These are phyloP conservation scores for Stygiomarasmius scandens DNA, from an alignment of 1,284 basidiomycete species.

Conservation along the genomic window DNA sequence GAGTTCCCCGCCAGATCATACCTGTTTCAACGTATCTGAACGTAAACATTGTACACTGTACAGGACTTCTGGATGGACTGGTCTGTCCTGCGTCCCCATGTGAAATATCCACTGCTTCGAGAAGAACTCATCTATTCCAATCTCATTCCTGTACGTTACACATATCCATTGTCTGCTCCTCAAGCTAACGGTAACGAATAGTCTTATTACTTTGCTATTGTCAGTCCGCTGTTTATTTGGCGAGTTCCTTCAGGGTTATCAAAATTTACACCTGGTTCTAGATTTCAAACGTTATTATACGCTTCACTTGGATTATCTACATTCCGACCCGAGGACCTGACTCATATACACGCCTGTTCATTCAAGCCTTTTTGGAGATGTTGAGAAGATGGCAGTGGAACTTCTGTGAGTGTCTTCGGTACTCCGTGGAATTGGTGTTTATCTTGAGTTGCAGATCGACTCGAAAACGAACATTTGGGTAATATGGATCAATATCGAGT, in stretches of 20 bases:
- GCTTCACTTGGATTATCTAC: slow-evolving; percentile 86
- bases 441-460: slow-evolving; percentile 51
- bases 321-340: slow-evolving; percentile 58
- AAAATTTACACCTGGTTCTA: slow-evolving; percentile 26
- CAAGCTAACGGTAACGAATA: slow-evolving; percentile 27
- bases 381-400: slow-evolving; percentile 90
- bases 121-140: slow-evolving; percentile 74
- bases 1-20: slow-evolving; percentile 25
- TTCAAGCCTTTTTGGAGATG: slow-evolving; percentile 77
- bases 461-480: slow-evolving; percentile 88
- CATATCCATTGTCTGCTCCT: slow-evolving; percentile 4
- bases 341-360: slow-evolving; percentile 64
- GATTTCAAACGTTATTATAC: slow-evolving; percentile 73
- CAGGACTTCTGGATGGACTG: slow-evolving; percentile 85
- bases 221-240: slow-evolving; percentile 32
- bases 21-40: background rate
- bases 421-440: background rate
- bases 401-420: slow-evolving; percentile 63
- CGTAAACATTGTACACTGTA: slow-evolving; percentile 1
- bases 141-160: slow-evolving; percentile 55
- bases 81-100: slow-evolving; percentile 70
- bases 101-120: slow-evolving; percentile 69
- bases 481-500: slow-evolving; percentile 87
- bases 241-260: too few species aligned
- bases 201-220: slow-evolving; percentile 78